Conservation (phyloP, 768 basidiomycete genomes). For the Hortiboletus flavorubellus region DNA sequence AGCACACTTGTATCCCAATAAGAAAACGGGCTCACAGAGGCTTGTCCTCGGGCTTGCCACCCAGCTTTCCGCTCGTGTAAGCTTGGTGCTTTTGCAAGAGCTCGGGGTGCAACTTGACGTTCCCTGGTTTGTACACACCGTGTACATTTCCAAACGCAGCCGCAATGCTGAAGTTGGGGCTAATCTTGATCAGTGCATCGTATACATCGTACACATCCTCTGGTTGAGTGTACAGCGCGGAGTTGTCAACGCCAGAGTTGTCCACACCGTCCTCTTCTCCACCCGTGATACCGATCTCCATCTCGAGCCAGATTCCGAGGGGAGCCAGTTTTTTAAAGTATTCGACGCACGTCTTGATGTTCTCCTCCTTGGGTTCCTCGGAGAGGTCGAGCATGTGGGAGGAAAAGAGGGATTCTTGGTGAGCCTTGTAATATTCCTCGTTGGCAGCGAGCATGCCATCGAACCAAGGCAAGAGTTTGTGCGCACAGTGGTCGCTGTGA, state of each 20-base stretch:
- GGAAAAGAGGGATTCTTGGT: slow-evolving; percentile 86
- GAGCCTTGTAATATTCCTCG: slow-evolving; percentile 86
- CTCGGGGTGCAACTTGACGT: slow-evolving; percentile 90
- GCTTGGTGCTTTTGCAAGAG: slow-evolving; percentile 89
- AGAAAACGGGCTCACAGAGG: slow-evolving; percentile 63
- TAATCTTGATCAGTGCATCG: slow-evolving; percentile 74
- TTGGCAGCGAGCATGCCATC: slow-evolving; percentile 99
- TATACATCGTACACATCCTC: slow-evolving; percentile 94
- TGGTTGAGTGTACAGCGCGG: slow-evolving; percentile 93
- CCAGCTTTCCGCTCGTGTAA: slow-evolving; percentile 66
- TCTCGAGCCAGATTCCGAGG: slow-evolving; percentile 95
- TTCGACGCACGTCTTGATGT: slow-evolving; percentile 88
- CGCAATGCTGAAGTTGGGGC: slow-evolving; percentile 95
- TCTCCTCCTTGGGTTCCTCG: slow-evolving; percentile 87
- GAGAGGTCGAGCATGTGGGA: slow-evolving; percentile 99
- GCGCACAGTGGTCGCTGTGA: slow-evolving; percentile 98
- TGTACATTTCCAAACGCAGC: slow-evolving; percentile 99
- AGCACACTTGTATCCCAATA: not conserved
- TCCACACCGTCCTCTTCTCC: slow-evolving; percentile 99
- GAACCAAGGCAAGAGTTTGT: slow-evolving; percentile 98
- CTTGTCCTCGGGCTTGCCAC: slow-evolving; percentile 51
- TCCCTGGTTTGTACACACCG: slow-evolving; percentile 99
- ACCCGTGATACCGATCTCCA: slow-evolving; percentile 99
- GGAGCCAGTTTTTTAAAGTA: slow-evolving; percentile 96
- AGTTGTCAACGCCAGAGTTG: slow-evolving; percentile 94